These are phyloP conservation scores for Trametes hirsuta DNA, from an alignment of 1,284 basidiomycete species.

Conservation along the genomic window DNA sequence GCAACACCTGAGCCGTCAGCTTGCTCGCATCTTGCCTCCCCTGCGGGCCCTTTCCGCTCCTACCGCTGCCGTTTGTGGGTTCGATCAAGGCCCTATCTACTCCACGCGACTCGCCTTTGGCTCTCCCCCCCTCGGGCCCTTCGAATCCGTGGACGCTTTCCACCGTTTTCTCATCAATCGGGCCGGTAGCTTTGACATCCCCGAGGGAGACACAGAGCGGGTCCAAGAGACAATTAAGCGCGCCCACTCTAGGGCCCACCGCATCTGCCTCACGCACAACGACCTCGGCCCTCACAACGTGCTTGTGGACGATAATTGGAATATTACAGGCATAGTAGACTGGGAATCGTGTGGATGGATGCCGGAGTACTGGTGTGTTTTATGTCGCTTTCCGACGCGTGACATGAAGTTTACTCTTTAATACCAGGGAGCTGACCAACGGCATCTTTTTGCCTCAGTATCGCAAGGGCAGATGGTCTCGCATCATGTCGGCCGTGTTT, in stretches of 20 bases:
- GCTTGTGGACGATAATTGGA: constrained; percentile 23
- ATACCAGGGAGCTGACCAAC: constrained; percentile 11
- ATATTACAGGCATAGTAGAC: constrained; percentile 30
- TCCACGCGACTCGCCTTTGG: constrained; percentile 3
- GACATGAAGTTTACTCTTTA: not conserved
- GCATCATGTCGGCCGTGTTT: constrained; percentile 12
- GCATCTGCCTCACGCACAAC: constrained; percentile 25
- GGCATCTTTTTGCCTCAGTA: constrained; percentile 8
- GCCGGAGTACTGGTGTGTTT: constrained; percentile 31
- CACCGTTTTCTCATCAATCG: not conserved
- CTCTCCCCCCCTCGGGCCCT: constrained; percentile 1
- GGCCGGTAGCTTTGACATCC: not conserved
- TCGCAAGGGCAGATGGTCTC: constrained; percentile 4
- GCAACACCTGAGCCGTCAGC: constrained; percentile 5
- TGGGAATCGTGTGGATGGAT: constrained; percentile 32
- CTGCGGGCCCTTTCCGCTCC: constrained; percentile 14
- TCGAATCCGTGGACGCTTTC: constrained; percentile 2
- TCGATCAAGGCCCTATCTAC: constrained; percentile 10
- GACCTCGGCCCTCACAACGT: constrained; percentile 29
- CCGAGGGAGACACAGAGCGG: not conserved
- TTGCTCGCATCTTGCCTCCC: constrained; percentile 9
- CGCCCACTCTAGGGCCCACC: constrained; percentile 3
- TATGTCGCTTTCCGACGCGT: no score
- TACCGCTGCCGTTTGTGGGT: constrained; percentile 8
- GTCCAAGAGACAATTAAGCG: not conserved